phyloP scores from a whole-genome alignment of 306 rosid species.

The Malus sylvestris region DNA sequence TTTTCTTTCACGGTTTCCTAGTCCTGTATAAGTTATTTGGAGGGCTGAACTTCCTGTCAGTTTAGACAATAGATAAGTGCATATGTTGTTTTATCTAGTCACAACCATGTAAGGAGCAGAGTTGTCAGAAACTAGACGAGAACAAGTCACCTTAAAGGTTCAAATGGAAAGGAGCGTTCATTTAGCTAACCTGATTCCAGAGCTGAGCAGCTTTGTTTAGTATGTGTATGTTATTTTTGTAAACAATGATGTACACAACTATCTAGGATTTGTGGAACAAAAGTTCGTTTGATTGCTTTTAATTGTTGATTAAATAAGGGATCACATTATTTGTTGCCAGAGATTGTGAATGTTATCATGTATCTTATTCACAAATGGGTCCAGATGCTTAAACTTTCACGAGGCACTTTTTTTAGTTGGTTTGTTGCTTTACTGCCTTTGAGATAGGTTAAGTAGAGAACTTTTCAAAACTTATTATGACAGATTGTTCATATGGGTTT shows the following conservation, averaged over 20 bases:
- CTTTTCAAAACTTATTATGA: too few species aligned
- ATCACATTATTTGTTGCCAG: too few species aligned
- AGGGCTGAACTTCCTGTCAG: not conserved
- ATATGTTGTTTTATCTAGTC: not conserved
- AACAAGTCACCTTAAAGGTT: not conserved
- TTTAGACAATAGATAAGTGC: not conserved
- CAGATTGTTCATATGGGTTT: too few species aligned
- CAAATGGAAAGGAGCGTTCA: not conserved
- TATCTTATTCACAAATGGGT: not conserved
- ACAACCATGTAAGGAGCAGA: not conserved
- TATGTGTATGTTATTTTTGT: not conserved
- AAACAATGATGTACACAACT: not conserved
- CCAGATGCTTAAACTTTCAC: not conserved
- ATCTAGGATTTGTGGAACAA: not conserved
- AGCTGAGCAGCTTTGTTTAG: not conserved
- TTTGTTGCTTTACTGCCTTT: not conserved
- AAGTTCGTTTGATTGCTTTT: not conserved
- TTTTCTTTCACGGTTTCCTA: not conserved
- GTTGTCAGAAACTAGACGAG: not conserved
- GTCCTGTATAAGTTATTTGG: not conserved
- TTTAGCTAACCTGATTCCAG: not conserved
- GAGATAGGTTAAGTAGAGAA: too few species aligned
- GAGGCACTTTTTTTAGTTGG: not conserved
- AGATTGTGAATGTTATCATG: not conserved
- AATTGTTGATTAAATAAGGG: too few species aligned